Evolutionary conservation across 2,329 filamentous ascomycete genomes (phyloP).

Genomic region (Leptodontidium sp.): DNA sequence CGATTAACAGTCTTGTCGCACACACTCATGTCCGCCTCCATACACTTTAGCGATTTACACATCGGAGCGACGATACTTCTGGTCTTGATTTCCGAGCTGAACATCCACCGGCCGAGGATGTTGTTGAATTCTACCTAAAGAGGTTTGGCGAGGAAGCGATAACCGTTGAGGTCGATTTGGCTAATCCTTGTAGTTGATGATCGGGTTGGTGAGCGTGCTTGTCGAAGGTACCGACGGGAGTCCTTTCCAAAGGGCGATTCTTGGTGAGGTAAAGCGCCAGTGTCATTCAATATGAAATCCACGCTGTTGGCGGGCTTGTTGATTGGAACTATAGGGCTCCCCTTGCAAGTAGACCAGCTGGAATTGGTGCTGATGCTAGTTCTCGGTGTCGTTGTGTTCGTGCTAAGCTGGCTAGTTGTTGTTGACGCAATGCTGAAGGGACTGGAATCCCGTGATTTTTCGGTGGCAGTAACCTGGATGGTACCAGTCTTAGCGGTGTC

Average conservation of each 20-base stretch:
- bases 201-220: neutral
- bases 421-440: slow-evolving; percentile 6
- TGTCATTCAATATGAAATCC: neutral
- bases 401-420: slow-evolving; percentile 2
- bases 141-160: slow-evolving; percentile 28
- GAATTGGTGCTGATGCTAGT: neutral
- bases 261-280: slow-evolving; percentile 10
- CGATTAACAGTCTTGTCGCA: slow-evolving; percentile 20
- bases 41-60: slow-evolving; percentile 25
- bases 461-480: neutral
- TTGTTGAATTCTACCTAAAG: slow-evolving; percentile 28
- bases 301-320: neutral
- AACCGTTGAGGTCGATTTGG: slow-evolving; percentile 29
- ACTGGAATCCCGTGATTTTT: neutral
- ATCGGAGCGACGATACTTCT: slow-evolving; percentile 18
- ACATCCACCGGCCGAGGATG: slow-evolving; percentile 32
- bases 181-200: slow-evolving; percentile 1
- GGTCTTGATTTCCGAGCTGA: slow-evolving; percentile 30
- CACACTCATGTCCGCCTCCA: slow-evolving; percentile 11
- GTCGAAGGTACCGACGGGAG: neutral
- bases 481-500: neutral
- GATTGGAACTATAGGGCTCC: neutral
- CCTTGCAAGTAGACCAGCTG: neutral
- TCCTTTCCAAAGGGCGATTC: slow-evolving; percentile 20
- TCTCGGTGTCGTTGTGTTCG: neutral